Base-by-base conservation (phyloP, 805 yeast species). In the Saccharomycopsis amapae region DNA sequence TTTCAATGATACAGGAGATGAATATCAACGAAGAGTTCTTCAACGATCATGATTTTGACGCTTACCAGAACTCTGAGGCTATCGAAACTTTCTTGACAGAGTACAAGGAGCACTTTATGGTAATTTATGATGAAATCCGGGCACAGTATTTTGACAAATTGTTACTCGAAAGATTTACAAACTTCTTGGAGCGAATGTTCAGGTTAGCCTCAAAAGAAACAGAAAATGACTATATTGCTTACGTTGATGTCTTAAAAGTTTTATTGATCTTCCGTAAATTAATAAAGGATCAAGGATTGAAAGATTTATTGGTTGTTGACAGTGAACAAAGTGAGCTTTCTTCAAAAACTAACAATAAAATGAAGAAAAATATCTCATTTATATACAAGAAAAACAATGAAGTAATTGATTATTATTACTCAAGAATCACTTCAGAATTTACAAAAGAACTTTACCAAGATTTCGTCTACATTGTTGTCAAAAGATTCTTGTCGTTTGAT, bases 21-120 rank as follows among this genome's bases (percentile, higher is more conserved):
- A 35, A 23, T n/a, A n/a, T 25, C 9, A 17, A 19, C 38, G 25
- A 23, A 13, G 41, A 44, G 9, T 30, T 37, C 23, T 19, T 23
- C 12, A 34, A 39, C 19, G 31, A 26, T 28, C 12, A 38, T 17
- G 40, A 45, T 25, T 34, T 19, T 40, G 40, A 45, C 10, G 15
- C 17, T 19, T 38, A 45, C 24, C 28, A 34, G 20, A 39, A 34
- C 25, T 18, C 15, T 17, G 39, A 32, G 28, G 20, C n/a, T 13
- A 7, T 40, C 10, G 40, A 45, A 7, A 28, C 22, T 6, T 45
- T 39, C 31, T 5, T 19, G 12, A n/a, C n/a, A 15, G 25, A 13
- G 2, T 39, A 45, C 31, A 45, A 30, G 7, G 13, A 15, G 5
- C n/a, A 19, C 10, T 26, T 40, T 30, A n/a, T 26, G 33, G 23